Evolutionary conservation across 495 filamentous ascomycete species (phyloP).

Genomic region (Clohesyomyces aquaticus): DNA sequence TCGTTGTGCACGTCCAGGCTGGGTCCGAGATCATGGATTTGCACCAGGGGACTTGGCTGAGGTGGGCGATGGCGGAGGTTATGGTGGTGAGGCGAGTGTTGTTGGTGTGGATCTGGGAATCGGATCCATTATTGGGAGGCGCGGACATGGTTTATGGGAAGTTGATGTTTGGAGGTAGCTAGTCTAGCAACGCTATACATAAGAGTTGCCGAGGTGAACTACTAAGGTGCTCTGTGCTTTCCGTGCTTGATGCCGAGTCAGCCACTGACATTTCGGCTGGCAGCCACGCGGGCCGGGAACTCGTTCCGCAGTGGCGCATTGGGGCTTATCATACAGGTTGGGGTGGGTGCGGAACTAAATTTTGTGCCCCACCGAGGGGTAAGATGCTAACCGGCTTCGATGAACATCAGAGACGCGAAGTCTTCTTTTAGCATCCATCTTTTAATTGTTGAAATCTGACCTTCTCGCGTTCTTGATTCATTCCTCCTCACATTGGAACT

Average conservation of each 20-base stretch:
- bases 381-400: background rate
- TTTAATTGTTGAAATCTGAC: no score
- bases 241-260: constrained; percentile 1
- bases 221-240: background rate
- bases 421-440: no score
- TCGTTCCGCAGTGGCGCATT: background rate
- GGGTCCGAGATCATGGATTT: constrained; percentile 52
- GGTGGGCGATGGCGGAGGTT: constrained; percentile 42
- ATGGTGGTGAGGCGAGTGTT: constrained; percentile 2
- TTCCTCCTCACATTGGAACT: no score
- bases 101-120: no score
- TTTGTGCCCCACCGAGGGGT: background rate
- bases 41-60: constrained; percentile 63
- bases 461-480: no score
- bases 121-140: constrained; percentile 3
- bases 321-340: background rate
- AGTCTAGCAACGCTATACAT: no score
- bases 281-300: background rate
- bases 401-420: no score
- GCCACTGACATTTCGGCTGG: constrained; percentile 13
- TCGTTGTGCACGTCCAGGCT: constrained; percentile 46
- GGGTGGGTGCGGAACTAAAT: no score
- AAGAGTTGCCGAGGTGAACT: constrained; percentile 11
- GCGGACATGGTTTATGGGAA: constrained; percentile 3
- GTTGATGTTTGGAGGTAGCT: no score